Conservation (phyloP, 2,329 filamentous ascomycete species). For the Phyllosticta citrichinensis region DNA sequence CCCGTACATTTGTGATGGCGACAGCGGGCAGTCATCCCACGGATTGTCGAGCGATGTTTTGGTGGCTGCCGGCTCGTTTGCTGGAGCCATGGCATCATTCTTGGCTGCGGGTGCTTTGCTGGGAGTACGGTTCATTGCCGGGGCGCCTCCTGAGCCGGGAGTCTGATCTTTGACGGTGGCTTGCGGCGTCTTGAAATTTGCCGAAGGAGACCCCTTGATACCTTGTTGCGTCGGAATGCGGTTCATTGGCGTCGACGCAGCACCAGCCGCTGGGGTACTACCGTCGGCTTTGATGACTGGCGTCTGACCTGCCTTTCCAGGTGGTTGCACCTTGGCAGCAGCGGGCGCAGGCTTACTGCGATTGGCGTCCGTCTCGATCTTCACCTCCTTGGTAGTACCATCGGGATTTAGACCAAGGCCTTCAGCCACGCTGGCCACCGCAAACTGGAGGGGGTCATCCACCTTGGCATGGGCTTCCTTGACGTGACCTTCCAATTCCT, state of each 20-base stretch:
- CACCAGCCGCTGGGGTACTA: conserved; percentile 24
- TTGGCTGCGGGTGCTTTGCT: conserved; percentile 1
- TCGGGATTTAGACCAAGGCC: conserved; percentile 40
- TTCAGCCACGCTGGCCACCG: conserved; percentile 42
- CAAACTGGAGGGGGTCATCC: conserved; percentile 47
- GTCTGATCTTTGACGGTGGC: conserved; percentile 24
- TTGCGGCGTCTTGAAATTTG: conserved; percentile 29
- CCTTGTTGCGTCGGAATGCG: conserved; percentile 28
- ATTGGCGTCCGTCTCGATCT: conserved; percentile 17
- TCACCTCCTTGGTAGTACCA: conserved; percentile 31
- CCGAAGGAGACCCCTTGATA: conserved; percentile 27
- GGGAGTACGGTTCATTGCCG: conserved; percentile 5
- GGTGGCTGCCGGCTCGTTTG: neutral
- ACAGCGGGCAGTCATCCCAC: conserved; percentile 8
- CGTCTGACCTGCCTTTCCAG: conserved; percentile 26
- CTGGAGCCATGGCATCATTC: neutral
- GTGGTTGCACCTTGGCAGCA: conserved; percentile 17
- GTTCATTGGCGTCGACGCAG: conserved; percentile 27
- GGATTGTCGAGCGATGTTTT: neutral
- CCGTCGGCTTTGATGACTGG: conserved; percentile 22
- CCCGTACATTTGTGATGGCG: neutral
- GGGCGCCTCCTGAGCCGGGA: conserved; percentile 17
- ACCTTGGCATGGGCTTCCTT: conserved; percentile 44
- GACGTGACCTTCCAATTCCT: conserved; percentile 45
- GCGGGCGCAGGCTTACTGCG: conserved; percentile 15